Percentiles rank a stretch among this genome's conserved stretches.
These are phyloP conservation scores for Moesziomyces antarcticus DNA, from an alignment of 1,284 basidiomycete species.

Conservation along the genomic window DNA sequence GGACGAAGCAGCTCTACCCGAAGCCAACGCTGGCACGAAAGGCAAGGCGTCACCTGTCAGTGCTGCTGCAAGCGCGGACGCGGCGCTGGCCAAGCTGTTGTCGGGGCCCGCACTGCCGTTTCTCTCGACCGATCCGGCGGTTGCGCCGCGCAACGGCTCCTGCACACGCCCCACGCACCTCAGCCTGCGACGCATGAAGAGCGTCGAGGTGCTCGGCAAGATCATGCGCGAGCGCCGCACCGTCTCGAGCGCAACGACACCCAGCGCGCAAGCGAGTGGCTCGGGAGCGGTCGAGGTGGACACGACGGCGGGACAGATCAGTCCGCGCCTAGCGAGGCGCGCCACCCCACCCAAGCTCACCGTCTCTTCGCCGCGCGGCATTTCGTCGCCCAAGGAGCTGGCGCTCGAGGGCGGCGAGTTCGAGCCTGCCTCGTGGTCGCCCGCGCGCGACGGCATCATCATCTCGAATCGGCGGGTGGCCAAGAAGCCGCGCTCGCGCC, in stretches of 20 bases:
- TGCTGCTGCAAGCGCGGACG: conserved; percentile 2
- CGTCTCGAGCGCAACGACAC: conserved; percentile 3
- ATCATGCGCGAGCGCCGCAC: conserved; percentile 33
- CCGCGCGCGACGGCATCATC: conserved; percentile 15
- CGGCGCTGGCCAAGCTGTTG: conserved; percentile 23
- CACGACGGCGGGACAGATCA: conserved; percentile 18
- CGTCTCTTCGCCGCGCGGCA: conserved; percentile 45
- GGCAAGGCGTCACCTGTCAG: background rate
- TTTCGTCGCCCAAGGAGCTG: conserved; percentile 44
- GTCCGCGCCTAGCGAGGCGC: conserved; percentile 22
- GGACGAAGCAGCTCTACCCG: background rate
- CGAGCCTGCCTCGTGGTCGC: conserved; percentile 42
- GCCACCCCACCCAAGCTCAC: conserved; percentile 42
- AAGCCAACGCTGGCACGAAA: background rate
- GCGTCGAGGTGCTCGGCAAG: conserved; percentile 47
- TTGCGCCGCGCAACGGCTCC: conserved; percentile 39
- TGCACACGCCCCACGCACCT: conserved; percentile 38
- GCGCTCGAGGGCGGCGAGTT: conserved; percentile 38
- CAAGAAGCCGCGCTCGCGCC: conserved; percentile 28
- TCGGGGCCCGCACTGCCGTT: conserved; percentile 38
- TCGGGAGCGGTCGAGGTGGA: conserved; percentile 7
- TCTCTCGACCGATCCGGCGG: conserved; percentile 43
- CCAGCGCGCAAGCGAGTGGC: background rate
- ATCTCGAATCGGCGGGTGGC: conserved; percentile 30
- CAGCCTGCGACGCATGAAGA: conserved; percentile 45